phyloP scores from a whole-genome alignment of 2,329 filamentous ascomycete genomes.

The Fusarium denticulatum region DNA sequence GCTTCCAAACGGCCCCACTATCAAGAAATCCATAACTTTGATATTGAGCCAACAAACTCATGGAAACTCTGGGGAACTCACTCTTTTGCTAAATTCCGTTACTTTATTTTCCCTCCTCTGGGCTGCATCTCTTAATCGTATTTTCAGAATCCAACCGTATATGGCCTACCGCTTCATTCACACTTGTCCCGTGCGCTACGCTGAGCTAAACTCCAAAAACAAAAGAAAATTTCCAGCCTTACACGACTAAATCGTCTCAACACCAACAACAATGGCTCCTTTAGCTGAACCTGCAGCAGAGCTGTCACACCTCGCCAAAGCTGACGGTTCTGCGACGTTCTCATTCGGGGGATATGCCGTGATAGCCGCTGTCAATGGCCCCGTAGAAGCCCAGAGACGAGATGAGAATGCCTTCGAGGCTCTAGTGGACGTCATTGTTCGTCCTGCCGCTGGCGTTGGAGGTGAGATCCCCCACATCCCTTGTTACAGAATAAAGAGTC shows the following conservation, averaged over 20 bases:
- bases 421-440: slow-evolving; percentile 86
- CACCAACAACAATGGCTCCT: slow-evolving; percentile 54
- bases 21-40: slow-evolving; percentile 1
- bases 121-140: background rate
- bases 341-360: slow-evolving; percentile 81
- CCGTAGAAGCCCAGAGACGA: slow-evolving; percentile 86
- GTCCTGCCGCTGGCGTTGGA: slow-evolving; percentile 85
- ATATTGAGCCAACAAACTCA: slow-evolving; percentile 7
- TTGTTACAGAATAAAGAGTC: slow-evolving; percentile 5
- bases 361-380: slow-evolving; percentile 88
- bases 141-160: background rate
- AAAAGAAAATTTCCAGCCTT: slow-evolving; percentile 31
- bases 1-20: slow-evolving; percentile 14
- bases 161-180: background rate
- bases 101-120: background rate
- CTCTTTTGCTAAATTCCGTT: background rate
- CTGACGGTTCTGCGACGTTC: slow-evolving; percentile 84
- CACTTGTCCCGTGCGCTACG: background rate
- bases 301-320: slow-evolving; percentile 70
- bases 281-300: slow-evolving; percentile 60
- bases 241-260: slow-evolving; percentile 3
- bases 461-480: slow-evolving; percentile 58
- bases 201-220: slow-evolving; percentile 7
- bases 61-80: background rate
- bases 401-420: slow-evolving; percentile 95